phyloP scores from a whole-genome alignment of 2,329 filamentous ascomycete species.

The Colletotrichum phormii region DNA sequence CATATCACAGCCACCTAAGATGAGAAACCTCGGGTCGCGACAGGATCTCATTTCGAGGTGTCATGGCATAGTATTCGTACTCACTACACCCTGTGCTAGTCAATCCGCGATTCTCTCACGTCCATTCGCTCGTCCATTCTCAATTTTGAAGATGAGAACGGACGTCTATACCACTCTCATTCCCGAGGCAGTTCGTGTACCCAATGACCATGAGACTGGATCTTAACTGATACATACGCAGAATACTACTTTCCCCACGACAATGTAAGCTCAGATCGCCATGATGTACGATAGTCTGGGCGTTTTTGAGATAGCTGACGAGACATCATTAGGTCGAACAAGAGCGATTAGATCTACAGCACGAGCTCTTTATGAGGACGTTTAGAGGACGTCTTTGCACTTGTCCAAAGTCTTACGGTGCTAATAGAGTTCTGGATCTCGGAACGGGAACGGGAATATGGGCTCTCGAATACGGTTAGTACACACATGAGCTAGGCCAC shows the following conservation, averaged over 20 bases:
- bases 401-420: conserved; percentile 40
- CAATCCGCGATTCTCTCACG: conserved; percentile 25
- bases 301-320: neutral
- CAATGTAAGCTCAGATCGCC: neutral
- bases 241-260: conserved; percentile 34
- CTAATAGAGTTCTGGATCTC: conserved; percentile 40
- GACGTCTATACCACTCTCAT: conserved; percentile 27
- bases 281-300: neutral
- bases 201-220: accelerated
- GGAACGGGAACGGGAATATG: conserved; percentile 44
- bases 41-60: neutral
- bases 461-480: conserved; percentile 43
- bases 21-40: neutral
- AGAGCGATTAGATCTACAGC: conserved; percentile 47
- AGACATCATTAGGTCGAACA: conserved; percentile 5
- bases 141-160: conserved; percentile 26
- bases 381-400: conserved; percentile 46
- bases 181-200: conserved; percentile 11
- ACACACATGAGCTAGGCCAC: too few relatives aligned
- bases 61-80: neutral
- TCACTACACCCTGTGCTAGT: neutral
- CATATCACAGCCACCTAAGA: accelerated
- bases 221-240: neutral
- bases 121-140: conserved; percentile 26
- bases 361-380: conserved; percentile 49